These are phyloP conservation scores for Trichomonas tenax DNA, from an alignment of 208 protist genomes.

Conservation along the genomic window DNA sequence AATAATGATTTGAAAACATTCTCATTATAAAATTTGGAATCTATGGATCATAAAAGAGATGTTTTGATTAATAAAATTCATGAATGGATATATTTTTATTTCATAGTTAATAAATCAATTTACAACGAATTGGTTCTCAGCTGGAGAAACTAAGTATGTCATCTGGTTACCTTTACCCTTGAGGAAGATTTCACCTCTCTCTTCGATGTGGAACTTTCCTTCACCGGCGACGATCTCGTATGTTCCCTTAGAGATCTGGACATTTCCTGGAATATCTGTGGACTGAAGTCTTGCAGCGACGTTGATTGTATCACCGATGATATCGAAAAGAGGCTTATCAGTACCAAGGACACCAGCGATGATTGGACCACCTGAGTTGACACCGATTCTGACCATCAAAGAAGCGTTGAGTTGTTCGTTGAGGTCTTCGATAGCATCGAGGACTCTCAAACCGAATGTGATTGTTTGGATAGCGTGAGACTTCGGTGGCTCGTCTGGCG, in stretches of 20 bases:
- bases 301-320: slow-evolving; percentile 19
- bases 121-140: background rate
- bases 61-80: too few species aligned
- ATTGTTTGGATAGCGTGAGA: background rate
- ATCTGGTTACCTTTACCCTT: slow-evolving; percentile 10
- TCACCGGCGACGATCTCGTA: background rate
- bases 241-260: background rate
- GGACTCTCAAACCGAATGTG: background rate
- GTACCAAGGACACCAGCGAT: slow-evolving; percentile 4
- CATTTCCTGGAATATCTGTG: background rate
- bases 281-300: background rate
- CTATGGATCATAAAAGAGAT: too few species aligned
- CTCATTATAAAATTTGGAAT: too few species aligned
- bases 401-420: slow-evolving; percentile 3
- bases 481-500: background rate
- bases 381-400: background rate
- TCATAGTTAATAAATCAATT: background rate
- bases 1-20: too few species aligned
- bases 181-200: background rate
- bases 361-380: background rate
- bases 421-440: background rate
- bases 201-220: background rate
- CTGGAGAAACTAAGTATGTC: background rate
- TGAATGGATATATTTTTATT: too few species aligned
- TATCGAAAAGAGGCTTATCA: slow-evolving; percentile 1